Percentiles rank a stretch among this genome's conserved stretches.
phyloP scores from a whole-genome alignment of 805 yeast genomes.

The Yamadazyma sp. region DNA sequence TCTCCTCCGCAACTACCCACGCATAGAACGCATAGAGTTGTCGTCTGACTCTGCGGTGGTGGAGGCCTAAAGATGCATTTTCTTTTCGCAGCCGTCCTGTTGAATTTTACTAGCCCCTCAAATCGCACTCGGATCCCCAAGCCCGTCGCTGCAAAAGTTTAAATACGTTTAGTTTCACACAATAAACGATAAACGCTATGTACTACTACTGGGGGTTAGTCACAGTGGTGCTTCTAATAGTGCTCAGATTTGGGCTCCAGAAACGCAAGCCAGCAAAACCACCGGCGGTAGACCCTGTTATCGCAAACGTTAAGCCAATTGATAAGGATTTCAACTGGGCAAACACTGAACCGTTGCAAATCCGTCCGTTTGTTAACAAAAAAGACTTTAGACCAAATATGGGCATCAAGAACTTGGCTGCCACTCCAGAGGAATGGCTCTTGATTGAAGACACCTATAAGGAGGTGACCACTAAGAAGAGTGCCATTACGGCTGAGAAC shows the following conservation, averaged over 20 bases:
- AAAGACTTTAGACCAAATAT: slow-evolving; percentile 35
- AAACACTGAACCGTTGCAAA: slow-evolving; percentile 40
- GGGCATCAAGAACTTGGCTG: slow-evolving; percentile 31
- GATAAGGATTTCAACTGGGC: slow-evolving; percentile 44
- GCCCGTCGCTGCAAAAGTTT: too few relatives aligned
- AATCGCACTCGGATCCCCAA: too few relatives aligned
- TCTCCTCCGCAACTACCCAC: slow-evolving; percentile 31
- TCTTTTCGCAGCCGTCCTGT: slow-evolving; percentile 2
- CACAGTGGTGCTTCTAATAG: too few relatives aligned
- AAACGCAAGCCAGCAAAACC: too few relatives aligned
- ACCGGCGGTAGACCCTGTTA: slow-evolving; percentile 5
- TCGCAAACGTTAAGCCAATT: slow-evolving; percentile 24
- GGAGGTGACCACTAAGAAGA: slow-evolving; percentile 11
- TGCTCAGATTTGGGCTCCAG: too few relatives aligned
- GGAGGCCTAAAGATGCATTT: neutral
- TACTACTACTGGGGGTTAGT: too few relatives aligned
- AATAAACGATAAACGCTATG: slow-evolving; percentile 8
- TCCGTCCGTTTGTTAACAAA: slow-evolving; percentile 39
- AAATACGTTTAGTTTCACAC: too few relatives aligned
- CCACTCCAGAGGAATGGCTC: slow-evolving; percentile 54
- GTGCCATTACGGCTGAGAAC: slow-evolving; percentile 23
- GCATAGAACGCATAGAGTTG: slow-evolving; percentile 30
- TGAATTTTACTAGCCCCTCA: neutral
- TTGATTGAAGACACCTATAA: slow-evolving; percentile 60
- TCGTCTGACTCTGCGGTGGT: slow-evolving; percentile 18